Conservation (phyloP, 225 moss, liverwort and hornwort genomes). For the Antitrichia curtipendula region DNA sequence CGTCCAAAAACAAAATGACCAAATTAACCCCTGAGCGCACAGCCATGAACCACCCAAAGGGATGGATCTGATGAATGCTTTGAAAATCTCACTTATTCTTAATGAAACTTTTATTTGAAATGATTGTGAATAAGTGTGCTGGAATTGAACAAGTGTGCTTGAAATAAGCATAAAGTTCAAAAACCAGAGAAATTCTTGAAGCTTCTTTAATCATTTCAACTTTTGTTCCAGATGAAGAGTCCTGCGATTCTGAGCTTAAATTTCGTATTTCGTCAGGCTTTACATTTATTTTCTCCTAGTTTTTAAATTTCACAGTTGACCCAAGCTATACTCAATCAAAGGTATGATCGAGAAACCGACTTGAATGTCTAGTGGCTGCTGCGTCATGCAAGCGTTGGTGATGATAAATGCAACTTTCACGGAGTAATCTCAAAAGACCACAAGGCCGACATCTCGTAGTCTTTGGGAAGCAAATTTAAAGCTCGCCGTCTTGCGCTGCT, state of each 20-base stretch:
- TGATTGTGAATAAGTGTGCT: too few relatives aligned
- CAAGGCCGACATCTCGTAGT: constrained; percentile 35
- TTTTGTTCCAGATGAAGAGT: neutral
- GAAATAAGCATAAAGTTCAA: too few relatives aligned
- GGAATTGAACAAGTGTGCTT: too few relatives aligned
- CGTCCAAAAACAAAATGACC: too few relatives aligned
- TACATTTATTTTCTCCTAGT: neutral
- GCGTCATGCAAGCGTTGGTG: neutral
- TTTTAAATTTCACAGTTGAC: neutral
- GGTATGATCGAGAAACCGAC: neutral
- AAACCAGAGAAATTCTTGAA: too few relatives aligned
- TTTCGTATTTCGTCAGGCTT: neutral
- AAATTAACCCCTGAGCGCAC: too few relatives aligned
- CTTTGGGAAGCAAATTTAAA: constrained; percentile 41
- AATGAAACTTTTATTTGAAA: too few relatives aligned
- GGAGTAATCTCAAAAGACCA: constrained; percentile 31
- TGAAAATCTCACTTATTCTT: too few relatives aligned
- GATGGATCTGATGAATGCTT: too few relatives aligned
- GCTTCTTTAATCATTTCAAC: neutral
- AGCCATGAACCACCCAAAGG: too few relatives aligned
- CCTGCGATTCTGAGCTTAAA: neutral
- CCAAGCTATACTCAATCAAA: neutral
- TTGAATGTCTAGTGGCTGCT: constrained; percentile 42
- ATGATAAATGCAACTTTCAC: constrained; percentile 29
- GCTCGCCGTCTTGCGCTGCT: constrained; percentile 62